These are phyloP conservation scores for Claviceps humidiphila DNA, from an alignment of 2,329 filamentous ascomycete genomes.

Conservation along the genomic window DNA sequence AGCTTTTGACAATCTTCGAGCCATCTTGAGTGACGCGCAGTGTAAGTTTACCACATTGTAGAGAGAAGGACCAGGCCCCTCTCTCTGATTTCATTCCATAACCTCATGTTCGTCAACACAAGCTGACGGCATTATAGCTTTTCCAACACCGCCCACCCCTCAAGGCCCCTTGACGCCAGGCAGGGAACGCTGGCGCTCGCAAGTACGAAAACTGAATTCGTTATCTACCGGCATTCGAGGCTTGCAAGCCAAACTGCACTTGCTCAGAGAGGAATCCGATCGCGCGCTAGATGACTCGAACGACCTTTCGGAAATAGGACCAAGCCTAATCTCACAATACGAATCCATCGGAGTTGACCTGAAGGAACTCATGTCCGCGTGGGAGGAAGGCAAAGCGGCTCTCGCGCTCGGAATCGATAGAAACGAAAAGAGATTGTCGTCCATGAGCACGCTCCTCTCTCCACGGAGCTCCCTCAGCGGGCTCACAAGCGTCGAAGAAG, in stretches of 20 bases:
- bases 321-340: constrained; percentile 75
- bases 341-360: constrained; percentile 88
- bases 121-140: constrained; percentile 25
- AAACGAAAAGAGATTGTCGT: constrained; percentile 58
- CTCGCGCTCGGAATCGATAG: constrained; percentile 71
- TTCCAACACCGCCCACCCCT: constrained; percentile 41
- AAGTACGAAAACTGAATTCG: constrained; percentile 76
- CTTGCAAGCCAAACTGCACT: constrained; percentile 85
- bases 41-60: constrained; percentile 34
- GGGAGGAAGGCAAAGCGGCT: constrained; percentile 78
- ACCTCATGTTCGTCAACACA: background rate
- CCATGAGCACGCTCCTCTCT: constrained; percentile 45
- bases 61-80: background rate
- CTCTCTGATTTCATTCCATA: background rate
- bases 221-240: constrained; percentile 83
- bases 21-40: constrained; percentile 67
- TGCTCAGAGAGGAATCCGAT: constrained; percentile 82
- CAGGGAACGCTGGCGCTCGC: constrained; percentile 74
- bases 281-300: constrained; percentile 60
- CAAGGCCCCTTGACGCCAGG: constrained; percentile 52
- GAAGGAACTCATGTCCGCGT: constrained; percentile 64
- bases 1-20: constrained; percentile 52
- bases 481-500: constrained; percentile 47
- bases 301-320: constrained; percentile 62
- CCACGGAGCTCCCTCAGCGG: constrained; percentile 53